These are phyloP conservation scores for Suillus lakei DNA, from an alignment of 768 basidiomycete species.

Conservation along the genomic window DNA sequence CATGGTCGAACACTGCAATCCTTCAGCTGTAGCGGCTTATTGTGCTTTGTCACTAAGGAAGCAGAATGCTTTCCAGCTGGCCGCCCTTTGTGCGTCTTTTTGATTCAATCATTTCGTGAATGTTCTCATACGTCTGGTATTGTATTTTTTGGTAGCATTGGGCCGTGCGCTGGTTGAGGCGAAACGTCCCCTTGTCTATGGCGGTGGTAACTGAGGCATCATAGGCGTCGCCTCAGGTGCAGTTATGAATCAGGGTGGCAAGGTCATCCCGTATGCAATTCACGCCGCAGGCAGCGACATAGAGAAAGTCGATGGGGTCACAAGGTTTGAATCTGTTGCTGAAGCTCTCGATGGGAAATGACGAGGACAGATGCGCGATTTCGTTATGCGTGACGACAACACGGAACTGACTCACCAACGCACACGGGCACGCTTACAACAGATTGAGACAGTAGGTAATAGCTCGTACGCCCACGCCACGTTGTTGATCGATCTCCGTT, in stretches of 20 bases:
- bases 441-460: conserved; percentile 38
- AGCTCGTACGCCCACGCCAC: conserved; percentile 13
- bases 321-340: conserved; percentile 20
- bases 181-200: conserved; percentile 76
- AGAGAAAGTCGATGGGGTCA: conserved; percentile 44
- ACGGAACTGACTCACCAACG: conserved; percentile 17
- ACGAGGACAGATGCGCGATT: conserved; percentile 38
- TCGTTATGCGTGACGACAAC: background rate
- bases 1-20: conserved; percentile 35
- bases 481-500: background rate
- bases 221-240: conserved; percentile 84
- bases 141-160: conserved; percentile 52
- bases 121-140: conserved; percentile 9
- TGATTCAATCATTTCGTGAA: conserved; percentile 3
- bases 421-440: background rate
- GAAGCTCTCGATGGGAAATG: conserved; percentile 35
- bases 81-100: conserved; percentile 67
- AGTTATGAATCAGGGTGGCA: conserved; percentile 66
- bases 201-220: conserved; percentile 81
- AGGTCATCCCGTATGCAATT: conserved; percentile 80
- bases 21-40: conserved; percentile 71
- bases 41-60: conserved; percentile 80
- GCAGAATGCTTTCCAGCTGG: conserved; percentile 60
- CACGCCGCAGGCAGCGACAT: conserved; percentile 65
- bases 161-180: conserved; percentile 70